Evolutionary conservation across 768 basidiomycete genomes (phyloP).

Genomic region (Amanita rimosa): DNA sequence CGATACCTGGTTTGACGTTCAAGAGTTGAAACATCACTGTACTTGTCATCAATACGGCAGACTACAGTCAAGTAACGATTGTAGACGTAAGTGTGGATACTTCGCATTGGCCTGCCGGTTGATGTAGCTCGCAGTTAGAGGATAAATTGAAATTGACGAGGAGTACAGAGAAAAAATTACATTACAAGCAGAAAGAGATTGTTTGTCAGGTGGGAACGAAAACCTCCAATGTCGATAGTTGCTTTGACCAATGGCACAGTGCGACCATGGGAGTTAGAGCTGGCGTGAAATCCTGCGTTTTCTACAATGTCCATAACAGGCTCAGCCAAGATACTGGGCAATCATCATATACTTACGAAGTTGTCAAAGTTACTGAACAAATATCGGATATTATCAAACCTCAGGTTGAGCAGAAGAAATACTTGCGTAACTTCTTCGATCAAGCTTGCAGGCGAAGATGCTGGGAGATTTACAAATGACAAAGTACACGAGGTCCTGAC

Average conservation of each 20-base stretch:
- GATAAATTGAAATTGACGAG: slow-evolving; percentile 81
- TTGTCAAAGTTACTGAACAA: slow-evolving; percentile 50
- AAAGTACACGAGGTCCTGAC: slow-evolving; percentile 27
- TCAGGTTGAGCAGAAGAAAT: slow-evolving; percentile 90
- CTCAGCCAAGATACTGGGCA: slow-evolving; percentile 80
- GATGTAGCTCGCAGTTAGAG: slow-evolving; percentile 51
- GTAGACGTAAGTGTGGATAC: slow-evolving; percentile 46
- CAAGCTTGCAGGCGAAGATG: slow-evolving; percentile 86
- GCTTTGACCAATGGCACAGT: slow-evolving; percentile 9
- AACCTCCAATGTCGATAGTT: not conserved
- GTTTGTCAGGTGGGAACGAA: slow-evolving; percentile 63
- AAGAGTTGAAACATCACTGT: slow-evolving; percentile 73
- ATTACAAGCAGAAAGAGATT: slow-evolving; percentile 80
- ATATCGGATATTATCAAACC: slow-evolving; percentile 54
- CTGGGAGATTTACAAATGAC: slow-evolving; percentile 63
- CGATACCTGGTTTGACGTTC: slow-evolving; percentile 69
- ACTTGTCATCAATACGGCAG: slow-evolving; percentile 93
- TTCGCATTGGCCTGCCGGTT: not conserved
- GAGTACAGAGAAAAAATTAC: slow-evolving; percentile 72
- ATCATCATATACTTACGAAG: slow-evolving; percentile 69
- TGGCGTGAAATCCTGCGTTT: slow-evolving; percentile 71
- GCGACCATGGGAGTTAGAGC: slow-evolving; percentile 69
- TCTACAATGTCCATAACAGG: slow-evolving; percentile 52
- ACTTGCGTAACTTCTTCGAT: slow-evolving; percentile 85
- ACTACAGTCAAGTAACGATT: slow-evolving; percentile 92